A percentile compares a stretch with the other conserved stretches of the same genome.
These are phyloP conservation scores for Cystofilobasidium capitatum DNA, from an alignment of 768 basidiomycete genomes.

Conservation along the genomic window DNA sequence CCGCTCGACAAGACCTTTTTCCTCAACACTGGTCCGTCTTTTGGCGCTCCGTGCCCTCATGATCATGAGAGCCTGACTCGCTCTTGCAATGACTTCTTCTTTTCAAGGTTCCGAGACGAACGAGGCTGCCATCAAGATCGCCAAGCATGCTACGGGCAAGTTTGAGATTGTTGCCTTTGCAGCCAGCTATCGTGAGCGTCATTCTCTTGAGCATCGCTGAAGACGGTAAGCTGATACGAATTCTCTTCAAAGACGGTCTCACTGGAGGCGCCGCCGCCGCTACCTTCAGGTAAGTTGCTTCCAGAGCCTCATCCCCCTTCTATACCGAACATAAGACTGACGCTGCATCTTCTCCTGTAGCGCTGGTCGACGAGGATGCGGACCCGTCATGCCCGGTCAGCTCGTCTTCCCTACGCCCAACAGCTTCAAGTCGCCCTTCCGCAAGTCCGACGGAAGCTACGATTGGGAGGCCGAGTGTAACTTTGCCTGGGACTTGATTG, in stretches of 20 bases:
- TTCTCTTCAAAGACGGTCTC: conserved; percentile 27
- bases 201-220: background rate
- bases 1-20: conserved; percentile 30
- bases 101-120: conserved; percentile 29
- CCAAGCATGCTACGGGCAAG: conserved; percentile 33
- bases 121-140: conserved; percentile 33
- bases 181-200: conserved; percentile 23
- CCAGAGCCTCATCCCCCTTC: no score
- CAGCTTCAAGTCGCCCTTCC: conserved; percentile 30
- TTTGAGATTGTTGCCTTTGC: conserved; percentile 31
- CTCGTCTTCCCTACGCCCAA: conserved; percentile 30
- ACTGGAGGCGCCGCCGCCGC: conserved; percentile 26
- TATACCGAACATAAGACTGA: no score
- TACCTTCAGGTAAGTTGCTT: no score
- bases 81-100: no score
- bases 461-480: conserved; percentile 33
- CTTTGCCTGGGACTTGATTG: conserved; percentile 33
- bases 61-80: background rate
- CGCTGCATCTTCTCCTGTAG: no score
- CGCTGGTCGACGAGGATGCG: conserved; percentile 26
- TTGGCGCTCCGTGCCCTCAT: no score
- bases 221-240: background rate
- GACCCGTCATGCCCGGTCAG: conserved; percentile 27
- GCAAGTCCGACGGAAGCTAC: conserved; percentile 29
- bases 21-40: conserved; percentile 26